A percentile compares a stretch with the other conserved stretches of the same genome.
These are phyloP conservation scores for Corynespora cassiicola DNA, from an alignment of 2,329 filamentous ascomycete species.

Conservation along the genomic window DNA sequence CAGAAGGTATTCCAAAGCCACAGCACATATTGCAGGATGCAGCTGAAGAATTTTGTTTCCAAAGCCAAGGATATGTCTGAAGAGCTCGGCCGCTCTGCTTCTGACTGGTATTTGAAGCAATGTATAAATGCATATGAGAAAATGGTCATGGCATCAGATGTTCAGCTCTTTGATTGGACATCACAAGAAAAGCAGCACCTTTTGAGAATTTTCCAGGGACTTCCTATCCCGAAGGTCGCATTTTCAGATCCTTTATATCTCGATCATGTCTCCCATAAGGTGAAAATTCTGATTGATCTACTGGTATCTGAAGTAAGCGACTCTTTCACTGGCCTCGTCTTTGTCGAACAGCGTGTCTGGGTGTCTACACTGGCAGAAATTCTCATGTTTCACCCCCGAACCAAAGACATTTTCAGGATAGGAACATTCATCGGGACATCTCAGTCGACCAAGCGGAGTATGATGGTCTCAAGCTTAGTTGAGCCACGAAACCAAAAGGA, in stretches of 20 bases:
- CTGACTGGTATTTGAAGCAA: conserved; percentile 47
- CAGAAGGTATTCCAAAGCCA: conserved; percentile 31
- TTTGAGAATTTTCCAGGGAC: conserved; percentile 22
- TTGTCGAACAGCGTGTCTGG: conserved; percentile 54
- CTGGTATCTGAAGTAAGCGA: conserved; percentile 39
- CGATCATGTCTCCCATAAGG: conserved; percentile 40
- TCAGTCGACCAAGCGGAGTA: conserved; percentile 48
- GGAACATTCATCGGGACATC: conserved; percentile 63
- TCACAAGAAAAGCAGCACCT: conserved; percentile 45
- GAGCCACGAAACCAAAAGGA: conserved; percentile 56
- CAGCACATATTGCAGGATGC: conserved; percentile 49
- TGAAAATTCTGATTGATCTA: conserved; percentile 43
- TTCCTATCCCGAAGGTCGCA: conserved; percentile 14
- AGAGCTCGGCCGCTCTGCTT: conserved; percentile 47
- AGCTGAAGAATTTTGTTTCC: conserved; percentile 41
- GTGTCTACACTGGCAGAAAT: conserved; percentile 51
- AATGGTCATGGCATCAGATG: conserved; percentile 19
- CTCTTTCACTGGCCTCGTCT: conserved; percentile 52
- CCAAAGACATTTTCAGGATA: conserved; percentile 43
- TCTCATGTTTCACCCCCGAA: conserved; percentile 37
- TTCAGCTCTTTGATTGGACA: conserved; percentile 36
- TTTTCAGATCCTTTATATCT: conserved; percentile 14
- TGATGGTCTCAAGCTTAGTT: conserved; percentile 57
- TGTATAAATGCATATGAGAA: conserved; percentile 40
- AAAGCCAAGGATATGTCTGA: conserved; percentile 41